Conservation (phyloP, 768 basidiomycete species). For the Suillus fuscotomentosus region DNA sequence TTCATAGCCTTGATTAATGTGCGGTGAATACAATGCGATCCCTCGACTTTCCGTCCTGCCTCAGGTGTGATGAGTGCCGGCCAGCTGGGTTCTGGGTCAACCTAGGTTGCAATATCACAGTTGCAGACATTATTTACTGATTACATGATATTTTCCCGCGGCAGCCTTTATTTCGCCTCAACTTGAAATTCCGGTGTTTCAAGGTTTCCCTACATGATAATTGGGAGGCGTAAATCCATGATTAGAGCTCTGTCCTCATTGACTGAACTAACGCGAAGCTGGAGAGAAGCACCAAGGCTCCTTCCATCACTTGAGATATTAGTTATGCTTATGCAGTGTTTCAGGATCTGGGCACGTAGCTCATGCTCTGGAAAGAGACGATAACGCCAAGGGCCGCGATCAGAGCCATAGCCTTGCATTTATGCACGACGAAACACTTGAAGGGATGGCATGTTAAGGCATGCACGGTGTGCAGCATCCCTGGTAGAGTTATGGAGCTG, state of each 20-base stretch:
- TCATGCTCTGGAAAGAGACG: constrained; percentile 38
- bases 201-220: too few species aligned
- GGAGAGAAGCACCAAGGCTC: constrained; percentile 42
- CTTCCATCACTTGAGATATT: constrained; percentile 5
- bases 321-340: neutral
- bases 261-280: constrained; percentile 42
- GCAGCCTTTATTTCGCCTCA: too few species aligned
- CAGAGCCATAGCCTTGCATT: neutral
- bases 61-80: too few species aligned
- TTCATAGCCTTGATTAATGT: too few species aligned
- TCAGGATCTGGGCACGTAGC: constrained; percentile 37
- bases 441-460: neutral
- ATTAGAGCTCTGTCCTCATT: constrained; percentile 47
- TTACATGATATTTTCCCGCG: too few species aligned
- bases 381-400: constrained; percentile 19
- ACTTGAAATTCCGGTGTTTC: too few species aligned
- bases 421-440: neutral
- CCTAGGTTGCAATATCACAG: too few species aligned
- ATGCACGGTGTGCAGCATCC: too few species aligned
- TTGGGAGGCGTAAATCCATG: constrained; percentile 36
- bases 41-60: too few species aligned
- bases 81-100: neutral
- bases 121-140: too few species aligned
- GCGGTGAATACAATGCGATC: too few species aligned
- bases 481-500: too few species aligned